phyloP scores from a whole-genome alignment of 345 rosid genomes.

The Fremontodendron californicum region DNA sequence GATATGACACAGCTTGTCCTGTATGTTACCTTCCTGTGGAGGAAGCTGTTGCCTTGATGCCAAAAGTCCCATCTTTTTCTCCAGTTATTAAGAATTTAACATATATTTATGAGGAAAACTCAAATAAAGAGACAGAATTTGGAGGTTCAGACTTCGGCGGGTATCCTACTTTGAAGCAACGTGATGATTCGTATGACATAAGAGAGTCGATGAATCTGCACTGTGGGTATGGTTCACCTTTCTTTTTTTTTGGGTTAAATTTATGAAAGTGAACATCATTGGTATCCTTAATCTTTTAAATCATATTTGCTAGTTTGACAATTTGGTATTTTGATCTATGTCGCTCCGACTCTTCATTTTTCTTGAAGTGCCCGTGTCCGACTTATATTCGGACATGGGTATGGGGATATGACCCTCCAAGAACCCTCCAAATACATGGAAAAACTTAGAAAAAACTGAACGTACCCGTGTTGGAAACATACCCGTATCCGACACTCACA shows the following conservation, averaged over 20 bases:
- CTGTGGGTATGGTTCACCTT: slow-evolving; percentile 74
- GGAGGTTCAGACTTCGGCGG: slow-evolving; percentile 99
- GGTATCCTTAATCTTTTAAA: neutral
- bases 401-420: too few relatives aligned
- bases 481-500: too few relatives aligned
- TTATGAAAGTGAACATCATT: neutral
- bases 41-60: slow-evolving; percentile 89
- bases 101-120: slow-evolving; percentile 64
- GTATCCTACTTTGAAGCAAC: slow-evolving; percentile 74
- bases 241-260: neutral
- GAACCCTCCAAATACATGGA: too few relatives aligned
- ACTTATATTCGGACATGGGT: too few relatives aligned
- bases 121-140: slow-evolving; percentile 59
- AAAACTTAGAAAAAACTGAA: too few relatives aligned
- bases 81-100: slow-evolving; percentile 70
- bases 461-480: too few relatives aligned
- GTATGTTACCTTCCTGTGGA: slow-evolving; percentile 96
- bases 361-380: too few relatives aligned
- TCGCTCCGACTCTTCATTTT: too few relatives aligned
- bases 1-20: slow-evolving; percentile 71
- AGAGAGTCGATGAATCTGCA: slow-evolving; percentile 80
- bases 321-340: slow-evolving; percentile 7
- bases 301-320: neutral
- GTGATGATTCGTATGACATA: slow-evolving; percentile 77
- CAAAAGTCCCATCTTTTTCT: slow-evolving; percentile 72